Conservation (phyloP, 1,139 yeast species). For the Diutina catenulata region DNA sequence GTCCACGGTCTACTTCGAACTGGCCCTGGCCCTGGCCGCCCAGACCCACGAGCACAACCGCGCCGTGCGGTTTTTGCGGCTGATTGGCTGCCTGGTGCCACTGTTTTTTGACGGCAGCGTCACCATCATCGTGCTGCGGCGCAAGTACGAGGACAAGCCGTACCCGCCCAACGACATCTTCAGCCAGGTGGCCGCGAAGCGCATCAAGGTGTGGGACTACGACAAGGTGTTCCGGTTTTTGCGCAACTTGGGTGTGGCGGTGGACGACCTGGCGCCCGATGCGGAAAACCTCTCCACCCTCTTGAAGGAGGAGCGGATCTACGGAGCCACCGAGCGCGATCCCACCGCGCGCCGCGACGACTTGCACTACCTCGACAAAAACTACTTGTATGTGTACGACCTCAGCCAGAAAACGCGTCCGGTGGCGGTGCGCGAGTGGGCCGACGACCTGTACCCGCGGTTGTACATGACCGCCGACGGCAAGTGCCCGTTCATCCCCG, state of each 20-base stretch:
- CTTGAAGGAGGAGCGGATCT: conserved; percentile 71
- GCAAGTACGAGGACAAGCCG: conserved; percentile 13
- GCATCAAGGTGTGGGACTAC: conserved; percentile 77
- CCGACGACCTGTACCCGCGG: conserved; percentile 30
- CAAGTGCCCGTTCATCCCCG: conserved; percentile 59
- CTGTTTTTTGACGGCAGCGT: conserved; percentile 71
- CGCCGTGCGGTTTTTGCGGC: conserved; percentile 42
- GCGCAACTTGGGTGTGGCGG: conserved; percentile 45
- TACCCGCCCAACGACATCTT: conserved; percentile 51
- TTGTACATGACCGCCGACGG: conserved; percentile 45
- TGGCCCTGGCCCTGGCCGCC: conserved; percentile 40
- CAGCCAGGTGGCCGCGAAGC: conserved; percentile 45
- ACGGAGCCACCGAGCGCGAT: conserved; percentile 84
- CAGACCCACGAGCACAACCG: conserved; percentile 39
- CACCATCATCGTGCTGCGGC: conserved; percentile 71
- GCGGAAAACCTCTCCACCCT: conserved; percentile 46
- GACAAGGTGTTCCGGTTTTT: conserved; percentile 79
- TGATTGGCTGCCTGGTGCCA: conserved; percentile 55
- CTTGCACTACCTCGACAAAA: conserved; percentile 59
- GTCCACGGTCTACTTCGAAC: conserved; percentile 72
- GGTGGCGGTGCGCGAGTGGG: conserved; percentile 75
- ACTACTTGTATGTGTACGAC: conserved; percentile 72
- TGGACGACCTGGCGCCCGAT: conserved; percentile 11
- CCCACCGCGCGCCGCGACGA: conserved; percentile 80
- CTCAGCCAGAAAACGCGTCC: conserved; percentile 72